These are phyloP conservation scores for Phytopythium vexans DNA, from an alignment of 352 stramenopile species.

Conservation along the genomic window DNA sequence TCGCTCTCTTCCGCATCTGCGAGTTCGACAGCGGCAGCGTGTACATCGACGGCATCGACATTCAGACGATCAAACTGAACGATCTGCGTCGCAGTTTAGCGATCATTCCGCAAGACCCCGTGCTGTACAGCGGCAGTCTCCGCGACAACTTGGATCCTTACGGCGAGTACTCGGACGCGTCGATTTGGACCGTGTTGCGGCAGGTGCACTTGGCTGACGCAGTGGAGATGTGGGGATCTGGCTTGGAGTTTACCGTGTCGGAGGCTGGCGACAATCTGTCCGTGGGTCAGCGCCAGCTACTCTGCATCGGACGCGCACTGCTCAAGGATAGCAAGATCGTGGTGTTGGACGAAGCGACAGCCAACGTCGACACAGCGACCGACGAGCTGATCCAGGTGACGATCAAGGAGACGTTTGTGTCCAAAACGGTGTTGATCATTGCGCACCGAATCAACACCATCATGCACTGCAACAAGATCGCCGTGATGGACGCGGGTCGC, in stretches of 20 bases:
- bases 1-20: conserved; percentile 37
- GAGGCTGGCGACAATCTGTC: conserved; percentile 94
- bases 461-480: conserved; percentile 88
- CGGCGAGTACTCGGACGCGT: conserved; percentile 51
- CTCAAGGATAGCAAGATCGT: conserved; percentile 86
- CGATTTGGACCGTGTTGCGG: conserved; percentile 32
- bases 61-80: conserved; percentile 25
- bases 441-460: conserved; percentile 96
- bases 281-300: conserved; percentile 91
- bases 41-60: conserved; percentile 83
- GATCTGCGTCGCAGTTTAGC: conserved; percentile 31
- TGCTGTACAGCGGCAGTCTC: conserved; percentile 87
- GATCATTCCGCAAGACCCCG: conserved; percentile 76
- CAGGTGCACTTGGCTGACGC: conserved; percentile 49
- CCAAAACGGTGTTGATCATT: conserved; percentile 93
- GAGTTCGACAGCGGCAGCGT: conserved; percentile 59
- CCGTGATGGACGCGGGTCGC: conserved; percentile 84
- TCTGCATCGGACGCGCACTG: conserved; percentile 93
- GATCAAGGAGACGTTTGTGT: conserved; percentile 57
- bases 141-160: conserved; percentile 90
- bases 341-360: conserved; percentile 95
- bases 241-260: conserved; percentile 82
- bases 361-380: conserved; percentile 80
- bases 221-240: conserved; percentile 46
- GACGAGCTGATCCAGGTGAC: conserved; percentile 66